These are phyloP conservation scores for Boletus eberwhitei DNA, from an alignment of 768 basidiomycete genomes.

Conservation along the genomic window DNA sequence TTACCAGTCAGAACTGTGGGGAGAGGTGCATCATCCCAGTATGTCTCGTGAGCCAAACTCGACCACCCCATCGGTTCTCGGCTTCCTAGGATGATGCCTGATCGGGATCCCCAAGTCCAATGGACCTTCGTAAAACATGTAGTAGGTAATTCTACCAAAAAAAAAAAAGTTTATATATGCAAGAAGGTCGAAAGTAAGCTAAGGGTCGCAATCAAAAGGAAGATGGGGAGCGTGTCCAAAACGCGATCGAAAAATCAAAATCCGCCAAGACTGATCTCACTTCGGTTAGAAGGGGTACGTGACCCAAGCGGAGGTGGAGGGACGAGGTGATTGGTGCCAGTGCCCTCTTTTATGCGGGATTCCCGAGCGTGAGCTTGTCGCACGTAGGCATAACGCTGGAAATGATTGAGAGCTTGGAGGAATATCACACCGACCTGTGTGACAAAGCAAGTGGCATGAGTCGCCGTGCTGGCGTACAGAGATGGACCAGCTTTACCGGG, in stretches of 20 bases:
- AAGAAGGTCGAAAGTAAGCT: constrained; percentile 32
- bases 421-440: constrained; percentile 74
- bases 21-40: constrained; percentile 14
- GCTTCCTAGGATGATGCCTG: not conserved
- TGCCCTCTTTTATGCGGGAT: constrained; percentile 33
- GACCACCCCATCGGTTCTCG: not conserved
- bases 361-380: constrained; percentile 75
- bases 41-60: not conserved
- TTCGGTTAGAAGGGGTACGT: constrained; percentile 45
- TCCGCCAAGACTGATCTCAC: constrained; percentile 41
- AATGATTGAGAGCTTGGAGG: constrained; percentile 78
- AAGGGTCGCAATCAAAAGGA: constrained; percentile 5
- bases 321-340: constrained; percentile 26
- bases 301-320: constrained; percentile 32
- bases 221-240: not conserved
- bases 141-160: not conserved
- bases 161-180: constrained; percentile 21
- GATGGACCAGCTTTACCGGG: constrained; percentile 50
- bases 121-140: not conserved
- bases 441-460: not conserved
- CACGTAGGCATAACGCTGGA: constrained; percentile 85
- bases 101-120: not conserved
- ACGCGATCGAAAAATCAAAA: constrained; percentile 18
- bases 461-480: not conserved
- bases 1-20: constrained; percentile 5